A percentile compares a stretch with the other conserved stretches of the same genome.
phyloP scores from a whole-genome alignment of 2,329 filamentous ascomycete species.

The Chrysoporthe puriensis region DNA sequence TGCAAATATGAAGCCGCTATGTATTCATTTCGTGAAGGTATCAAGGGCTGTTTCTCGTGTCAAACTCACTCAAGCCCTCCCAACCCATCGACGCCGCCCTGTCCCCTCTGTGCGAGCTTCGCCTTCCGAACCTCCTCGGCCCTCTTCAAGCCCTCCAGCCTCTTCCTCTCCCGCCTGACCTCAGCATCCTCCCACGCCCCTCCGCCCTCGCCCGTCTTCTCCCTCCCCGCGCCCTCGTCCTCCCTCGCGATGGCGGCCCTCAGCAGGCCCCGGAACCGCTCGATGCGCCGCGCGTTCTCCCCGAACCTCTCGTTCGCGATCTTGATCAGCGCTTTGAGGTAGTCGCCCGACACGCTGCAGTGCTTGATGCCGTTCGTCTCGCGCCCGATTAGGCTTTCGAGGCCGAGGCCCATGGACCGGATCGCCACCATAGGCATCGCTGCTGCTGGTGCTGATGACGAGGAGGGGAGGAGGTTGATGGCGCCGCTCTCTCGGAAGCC shows the following conservation, averaged over 20 bases:
- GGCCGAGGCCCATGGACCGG: conserved; percentile 77
- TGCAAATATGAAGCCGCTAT: not conserved
- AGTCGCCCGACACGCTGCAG: conserved; percentile 64
- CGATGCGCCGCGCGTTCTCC: conserved; percentile 70
- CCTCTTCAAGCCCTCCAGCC: conserved; percentile 59
- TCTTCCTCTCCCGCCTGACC: conserved; percentile 58
- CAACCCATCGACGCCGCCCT: conserved; percentile 20
- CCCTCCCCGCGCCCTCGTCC: conserved; percentile 28
- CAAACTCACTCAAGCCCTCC: not conserved
- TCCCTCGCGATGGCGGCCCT: conserved; percentile 38
- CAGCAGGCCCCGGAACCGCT: conserved; percentile 63
- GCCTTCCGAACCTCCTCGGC: conserved; percentile 51
- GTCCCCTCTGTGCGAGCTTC: conserved; percentile 41
- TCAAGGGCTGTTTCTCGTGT: not conserved
- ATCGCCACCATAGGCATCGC: conserved; percentile 78
- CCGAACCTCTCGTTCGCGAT: conserved; percentile 76
- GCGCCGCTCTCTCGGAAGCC: conserved; percentile 92
- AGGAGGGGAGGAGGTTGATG: conserved; percentile 60
- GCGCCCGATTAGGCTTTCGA: conserved; percentile 80
- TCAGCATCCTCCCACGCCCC: conserved; percentile 59
- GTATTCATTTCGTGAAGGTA: not conserved
- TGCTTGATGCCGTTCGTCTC: conserved; percentile 45
- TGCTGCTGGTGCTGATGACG: conserved; percentile 32
- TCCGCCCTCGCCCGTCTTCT: conserved; percentile 41
- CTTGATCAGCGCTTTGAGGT: conserved; percentile 67